Conservation (phyloP, 2,329 filamentous ascomycete species). For the Aspergillus glaucus region DNA sequence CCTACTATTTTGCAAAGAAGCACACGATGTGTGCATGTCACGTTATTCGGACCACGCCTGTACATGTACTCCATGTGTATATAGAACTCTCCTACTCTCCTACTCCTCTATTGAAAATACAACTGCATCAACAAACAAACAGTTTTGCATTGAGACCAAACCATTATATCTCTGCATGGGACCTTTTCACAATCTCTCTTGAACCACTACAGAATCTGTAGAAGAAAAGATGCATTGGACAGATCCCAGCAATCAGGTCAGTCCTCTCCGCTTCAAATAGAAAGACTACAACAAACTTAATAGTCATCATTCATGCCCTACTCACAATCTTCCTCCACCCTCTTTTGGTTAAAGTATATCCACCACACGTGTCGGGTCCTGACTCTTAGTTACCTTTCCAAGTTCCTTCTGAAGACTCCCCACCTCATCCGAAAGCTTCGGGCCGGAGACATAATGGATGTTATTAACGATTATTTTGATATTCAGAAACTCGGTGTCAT, state of each 20-base stretch:
- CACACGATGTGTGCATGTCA: background rate
- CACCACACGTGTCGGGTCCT: too few relatives aligned
- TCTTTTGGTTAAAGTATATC: too few relatives aligned
- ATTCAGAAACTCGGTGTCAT: too few relatives aligned
- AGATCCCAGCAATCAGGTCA: conserved; percentile 2
- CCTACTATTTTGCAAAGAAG: background rate
- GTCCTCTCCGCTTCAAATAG: conserved; percentile 5
- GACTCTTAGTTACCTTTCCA: conserved; percentile 1
- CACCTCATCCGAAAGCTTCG: conserved; percentile 9
- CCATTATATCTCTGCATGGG: conserved; percentile 1
- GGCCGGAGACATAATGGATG: conserved; percentile 13
- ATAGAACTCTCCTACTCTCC: conserved; percentile 1
- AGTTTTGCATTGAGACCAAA: background rate
- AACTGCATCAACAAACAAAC: background rate
- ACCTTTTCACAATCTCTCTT: conserved; percentile 34
- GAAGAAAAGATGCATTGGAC: too few relatives aligned
- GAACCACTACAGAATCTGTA: background rate
- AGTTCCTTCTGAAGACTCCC: conserved; percentile 11
- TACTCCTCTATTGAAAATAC: background rate
- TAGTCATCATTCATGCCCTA: too few relatives aligned
- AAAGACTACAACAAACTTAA: too few relatives aligned
- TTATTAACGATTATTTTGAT: conserved; percentile 21
- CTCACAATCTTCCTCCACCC: too few relatives aligned
- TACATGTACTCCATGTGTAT: background rate
- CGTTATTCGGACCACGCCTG: background rate